These are phyloP conservation scores for Ambrosiella xylebori DNA, from an alignment of 2,329 filamentous ascomycete genomes.

Conservation along the genomic window DNA sequence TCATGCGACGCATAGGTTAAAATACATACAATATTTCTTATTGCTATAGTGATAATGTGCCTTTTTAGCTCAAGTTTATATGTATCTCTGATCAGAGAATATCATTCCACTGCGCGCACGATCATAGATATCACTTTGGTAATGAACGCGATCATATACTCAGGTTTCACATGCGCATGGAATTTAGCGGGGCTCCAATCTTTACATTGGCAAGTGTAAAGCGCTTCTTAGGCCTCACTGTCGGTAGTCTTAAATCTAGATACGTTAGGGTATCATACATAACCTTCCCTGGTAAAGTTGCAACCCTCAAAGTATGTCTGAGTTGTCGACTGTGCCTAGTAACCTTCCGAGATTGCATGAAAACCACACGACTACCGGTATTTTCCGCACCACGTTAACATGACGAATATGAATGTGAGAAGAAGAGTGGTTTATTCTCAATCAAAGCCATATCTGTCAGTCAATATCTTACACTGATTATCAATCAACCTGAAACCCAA, in stretches of 20 bases:
- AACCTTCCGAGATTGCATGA: not conserved
- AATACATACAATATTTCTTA: not conserved
- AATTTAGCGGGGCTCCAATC: no score
- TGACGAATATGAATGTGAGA: no score
- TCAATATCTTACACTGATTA: not conserved
- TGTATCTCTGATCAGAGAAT: not conserved
- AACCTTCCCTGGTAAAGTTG: not conserved
- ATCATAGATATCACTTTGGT: not conserved
- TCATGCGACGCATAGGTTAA: not conserved
- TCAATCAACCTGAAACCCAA: not conserved
- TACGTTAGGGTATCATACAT: not conserved
- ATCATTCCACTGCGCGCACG: not conserved
- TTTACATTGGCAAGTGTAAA: no score
- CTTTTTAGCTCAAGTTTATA: not conserved
- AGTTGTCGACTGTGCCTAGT: not conserved
- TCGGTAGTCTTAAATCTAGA: not conserved
- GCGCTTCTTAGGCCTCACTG: not conserved
- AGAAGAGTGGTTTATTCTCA: not conserved
- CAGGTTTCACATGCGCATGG: not conserved
- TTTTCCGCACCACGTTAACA: not conserved
- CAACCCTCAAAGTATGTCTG: not conserved
- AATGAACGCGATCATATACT: not conserved
- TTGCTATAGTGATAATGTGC: not conserved
- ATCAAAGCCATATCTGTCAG: not conserved
- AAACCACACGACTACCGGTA: constrained; percentile 1